phyloP scores from a whole-genome alignment of 1,284 basidiomycete genomes.

The Tetrapyrgos nigripes region DNA sequence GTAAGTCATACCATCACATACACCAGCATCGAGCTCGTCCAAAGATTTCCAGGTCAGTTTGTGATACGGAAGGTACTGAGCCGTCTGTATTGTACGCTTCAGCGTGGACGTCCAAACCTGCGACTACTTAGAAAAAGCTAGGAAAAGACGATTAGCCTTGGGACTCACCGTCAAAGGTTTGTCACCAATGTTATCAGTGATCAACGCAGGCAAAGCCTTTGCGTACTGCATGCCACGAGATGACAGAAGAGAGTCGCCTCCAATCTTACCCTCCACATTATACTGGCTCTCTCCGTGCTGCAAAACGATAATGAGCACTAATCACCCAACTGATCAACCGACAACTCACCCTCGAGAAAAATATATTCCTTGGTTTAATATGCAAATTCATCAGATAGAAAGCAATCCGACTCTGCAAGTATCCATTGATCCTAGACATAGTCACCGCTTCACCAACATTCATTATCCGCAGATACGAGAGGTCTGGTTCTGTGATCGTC shows the following conservation, averaged over 20 bases:
- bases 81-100: slow-evolving; percentile 93
- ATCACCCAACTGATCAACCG: slow-evolving; percentile 2
- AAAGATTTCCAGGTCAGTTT: slow-evolving; percentile 99
- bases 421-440: slow-evolving; percentile 88
- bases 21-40: slow-evolving; percentile 98
- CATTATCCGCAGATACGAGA: slow-evolving; percentile 87
- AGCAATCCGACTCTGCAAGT: slow-evolving; percentile 95
- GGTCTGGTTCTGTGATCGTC: slow-evolving; percentile 87
- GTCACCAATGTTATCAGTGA: slow-evolving; percentile 92
- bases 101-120: slow-evolving; percentile 98
- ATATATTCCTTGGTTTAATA: slow-evolving; percentile 95
- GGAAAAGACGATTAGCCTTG: background rate
- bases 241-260: slow-evolving; percentile 92
- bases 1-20: slow-evolving; percentile 99
- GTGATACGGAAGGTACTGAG: slow-evolving; percentile 80
- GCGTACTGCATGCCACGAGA: slow-evolving; percentile 88
- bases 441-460: slow-evolving; percentile 90
- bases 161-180: slow-evolving; percentile 83
- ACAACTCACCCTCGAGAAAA: slow-evolving; percentile 85
- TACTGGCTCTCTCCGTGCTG: slow-evolving; percentile 98
- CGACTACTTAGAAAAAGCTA: slow-evolving; percentile 12
- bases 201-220: slow-evolving; percentile 83
- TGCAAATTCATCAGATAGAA: slow-evolving; percentile 99
- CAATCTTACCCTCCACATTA: slow-evolving; percentile 97
- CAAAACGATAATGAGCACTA: background rate